Conservation (phyloP, 805 yeast species). For the Starmerella sirachaensis region DNA sequence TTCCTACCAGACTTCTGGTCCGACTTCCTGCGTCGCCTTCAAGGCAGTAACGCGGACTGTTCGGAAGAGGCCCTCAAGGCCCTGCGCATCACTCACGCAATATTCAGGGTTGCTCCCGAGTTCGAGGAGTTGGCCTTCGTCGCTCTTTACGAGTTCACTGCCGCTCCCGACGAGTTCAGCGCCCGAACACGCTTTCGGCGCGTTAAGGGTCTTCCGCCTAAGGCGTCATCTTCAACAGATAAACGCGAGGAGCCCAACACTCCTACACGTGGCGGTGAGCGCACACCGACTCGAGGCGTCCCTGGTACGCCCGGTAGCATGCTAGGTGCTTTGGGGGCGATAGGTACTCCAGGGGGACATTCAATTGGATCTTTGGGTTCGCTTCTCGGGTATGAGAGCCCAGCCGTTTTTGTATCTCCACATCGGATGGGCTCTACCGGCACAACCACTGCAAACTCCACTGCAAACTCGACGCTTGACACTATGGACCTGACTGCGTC, state of each 20-base stretch:
- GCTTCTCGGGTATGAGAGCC: slow-evolving; percentile 13
- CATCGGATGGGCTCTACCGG: slow-evolving; percentile 7
- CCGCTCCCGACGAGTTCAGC: slow-evolving; percentile 27
- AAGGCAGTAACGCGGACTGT: slow-evolving; percentile 22
- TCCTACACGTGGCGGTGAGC: slow-evolving; percentile 3
- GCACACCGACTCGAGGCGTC: background rate
- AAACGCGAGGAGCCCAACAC: slow-evolving; percentile 5
- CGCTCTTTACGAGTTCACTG: slow-evolving; percentile 29
- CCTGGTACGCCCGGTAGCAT: no score
- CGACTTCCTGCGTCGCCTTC: slow-evolving; percentile 28
- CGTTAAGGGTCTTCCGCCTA: slow-evolving; percentile 10
- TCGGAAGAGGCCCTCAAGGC: slow-evolving; percentile 25
- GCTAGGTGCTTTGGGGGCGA: no score
- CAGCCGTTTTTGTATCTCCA: slow-evolving; percentile 15
- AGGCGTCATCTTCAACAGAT: background rate
- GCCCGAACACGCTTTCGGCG: slow-evolving; percentile 30
- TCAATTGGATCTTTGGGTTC: no score
- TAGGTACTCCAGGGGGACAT: no score
- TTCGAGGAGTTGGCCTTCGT: slow-evolving; percentile 24
- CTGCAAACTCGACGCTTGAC: slow-evolving; percentile 3
- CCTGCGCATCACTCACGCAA: slow-evolving; percentile 27
- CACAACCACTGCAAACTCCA: no score
- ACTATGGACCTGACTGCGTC: slow-evolving; percentile 10
- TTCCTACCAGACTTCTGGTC: slow-evolving; percentile 32
- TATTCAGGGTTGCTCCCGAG: slow-evolving; percentile 19